phyloP scores from a whole-genome alignment of 2,329 filamentous ascomycete genomes.

The Penicillium sp. region DNA sequence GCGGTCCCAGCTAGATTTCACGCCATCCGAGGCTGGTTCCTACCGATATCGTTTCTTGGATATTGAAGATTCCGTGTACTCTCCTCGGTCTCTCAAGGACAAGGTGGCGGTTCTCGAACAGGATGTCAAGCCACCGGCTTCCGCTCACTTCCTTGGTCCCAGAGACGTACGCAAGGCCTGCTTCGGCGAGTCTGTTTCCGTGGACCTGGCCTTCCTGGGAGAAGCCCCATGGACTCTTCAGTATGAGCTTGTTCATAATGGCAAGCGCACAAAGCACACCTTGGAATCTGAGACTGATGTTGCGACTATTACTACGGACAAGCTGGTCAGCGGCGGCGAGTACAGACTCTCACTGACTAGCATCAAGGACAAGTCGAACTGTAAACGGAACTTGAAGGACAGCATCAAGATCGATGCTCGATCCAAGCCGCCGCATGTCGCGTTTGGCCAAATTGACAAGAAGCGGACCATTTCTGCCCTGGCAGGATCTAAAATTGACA shows the following conservation, averaged over 20 bases:
- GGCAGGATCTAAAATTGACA: conserved; percentile 70
- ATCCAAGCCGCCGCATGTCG: conserved; percentile 81
- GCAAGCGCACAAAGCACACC: conserved; percentile 74
- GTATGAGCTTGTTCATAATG: conserved; percentile 89
- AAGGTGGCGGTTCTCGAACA: conserved; percentile 73
- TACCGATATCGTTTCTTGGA: conserved; percentile 85
- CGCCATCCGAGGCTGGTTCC: conserved; percentile 76
- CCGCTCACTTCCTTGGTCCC: conserved; percentile 67
- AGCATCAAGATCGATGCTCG: conserved; percentile 84
- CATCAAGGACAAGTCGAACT: conserved; percentile 82
- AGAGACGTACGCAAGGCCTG: conserved; percentile 67
- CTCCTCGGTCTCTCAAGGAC: conserved; percentile 63
- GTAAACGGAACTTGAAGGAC: conserved; percentile 82
- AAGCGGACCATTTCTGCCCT: conserved; percentile 74
- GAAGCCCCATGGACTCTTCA: conserved; percentile 87
- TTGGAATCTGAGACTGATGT: conserved; percentile 65
- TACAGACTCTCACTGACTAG: conserved; percentile 85
- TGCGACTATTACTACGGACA: conserved; percentile 74
- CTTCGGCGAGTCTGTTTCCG: conserved; percentile 76
- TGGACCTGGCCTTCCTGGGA: conserved; percentile 75
- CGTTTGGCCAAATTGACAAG: conserved; percentile 84
- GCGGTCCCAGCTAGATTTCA: conserved; percentile 81
- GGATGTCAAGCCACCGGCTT: conserved; percentile 89
- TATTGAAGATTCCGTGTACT: conserved; percentile 83
- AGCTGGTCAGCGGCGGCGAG: conserved; percentile 79